Evolutionary conservation across 371 early-diverging fungal genomes (phyloP).

Genomic region (Apophysomyces variabilis): DNA sequence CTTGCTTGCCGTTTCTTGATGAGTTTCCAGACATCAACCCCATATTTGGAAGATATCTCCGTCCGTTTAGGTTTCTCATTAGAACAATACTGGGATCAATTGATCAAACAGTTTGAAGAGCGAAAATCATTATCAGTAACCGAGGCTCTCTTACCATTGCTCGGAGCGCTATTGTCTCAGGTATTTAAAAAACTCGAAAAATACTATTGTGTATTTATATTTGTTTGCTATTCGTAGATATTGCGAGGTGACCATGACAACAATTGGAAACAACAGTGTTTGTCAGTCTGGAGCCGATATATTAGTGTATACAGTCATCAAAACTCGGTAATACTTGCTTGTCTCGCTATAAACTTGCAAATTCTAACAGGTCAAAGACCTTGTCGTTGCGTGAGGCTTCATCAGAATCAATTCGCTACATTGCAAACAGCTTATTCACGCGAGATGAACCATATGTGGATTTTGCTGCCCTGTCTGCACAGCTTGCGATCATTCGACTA

Average conservation of each 20-base stretch:
- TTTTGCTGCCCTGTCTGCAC: slow-evolving; percentile 20
- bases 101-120: slow-evolving; percentile 34
- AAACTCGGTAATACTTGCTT: slow-evolving; percentile 41
- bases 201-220: neutral
- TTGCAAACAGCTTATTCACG: slow-evolving; percentile 42
- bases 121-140: slow-evolving; percentile 40
- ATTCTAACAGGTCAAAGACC: slow-evolving; percentile 27
- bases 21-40: slow-evolving; percentile 28
- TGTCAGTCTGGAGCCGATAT: slow-evolving; percentile 51
- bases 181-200: slow-evolving; percentile 19
- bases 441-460: neutral
- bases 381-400: slow-evolving; percentile 64
- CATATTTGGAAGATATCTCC: slow-evolving; percentile 34
- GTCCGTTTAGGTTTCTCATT: slow-evolving; percentile 32
- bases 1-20: slow-evolving; percentile 51
- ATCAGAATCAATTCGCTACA: slow-evolving; percentile 52
- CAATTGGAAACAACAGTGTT: slow-evolving; percentile 38
- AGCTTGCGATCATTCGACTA: slow-evolving; percentile 27
- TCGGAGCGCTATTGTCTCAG: slow-evolving; percentile 50
- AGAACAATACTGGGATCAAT: slow-evolving; percentile 42
- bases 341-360: neutral
- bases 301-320: slow-evolving; percentile 55
- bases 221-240: slow-evolving; percentile 2
- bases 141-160: slow-evolving; percentile 48
- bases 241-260: slow-evolving; percentile 13